These are phyloP conservation scores for Botrytis squamosa DNA, from an alignment of 2,329 filamentous ascomycete genomes.

Conservation along the genomic window DNA sequence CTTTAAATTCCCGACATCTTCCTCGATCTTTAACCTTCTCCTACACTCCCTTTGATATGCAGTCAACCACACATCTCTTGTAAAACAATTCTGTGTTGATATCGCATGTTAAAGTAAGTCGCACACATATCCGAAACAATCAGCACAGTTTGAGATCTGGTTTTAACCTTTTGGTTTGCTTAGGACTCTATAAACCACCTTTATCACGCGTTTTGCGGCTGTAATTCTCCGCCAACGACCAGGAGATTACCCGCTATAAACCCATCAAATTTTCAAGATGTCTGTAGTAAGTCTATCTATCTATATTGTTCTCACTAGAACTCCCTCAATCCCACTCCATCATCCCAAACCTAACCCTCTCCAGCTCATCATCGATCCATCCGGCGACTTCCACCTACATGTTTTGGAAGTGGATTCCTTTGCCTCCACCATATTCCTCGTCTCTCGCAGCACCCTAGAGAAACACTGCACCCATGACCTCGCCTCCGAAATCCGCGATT, in stretches of 20 bases:
- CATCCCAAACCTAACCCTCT: background rate
- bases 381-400: background rate
- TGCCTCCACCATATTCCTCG: background rate
- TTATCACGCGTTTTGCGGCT: background rate
- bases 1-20: no score
- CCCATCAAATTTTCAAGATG: background rate
- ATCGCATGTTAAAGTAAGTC: background rate
- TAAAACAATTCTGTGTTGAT: background rate
- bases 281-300: background rate
- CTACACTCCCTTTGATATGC: background rate
- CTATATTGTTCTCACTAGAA: no score
- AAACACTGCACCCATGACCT: background rate
- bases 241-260: background rate
- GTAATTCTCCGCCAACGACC: background rate
- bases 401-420: background rate
- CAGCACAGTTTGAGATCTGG: rapidly evolving
- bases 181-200: no score
- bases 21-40: background rate
- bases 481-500: background rate
- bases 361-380: background rate
- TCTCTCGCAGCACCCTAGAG: background rate
- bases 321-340: background rate
- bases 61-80: rapidly evolving
- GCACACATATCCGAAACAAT: rapidly evolving
- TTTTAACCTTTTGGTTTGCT: rapidly evolving